Base-by-base conservation (phyloP, 768 basidiomycete species). In the Leccinum olivaceopallidum region DNA sequence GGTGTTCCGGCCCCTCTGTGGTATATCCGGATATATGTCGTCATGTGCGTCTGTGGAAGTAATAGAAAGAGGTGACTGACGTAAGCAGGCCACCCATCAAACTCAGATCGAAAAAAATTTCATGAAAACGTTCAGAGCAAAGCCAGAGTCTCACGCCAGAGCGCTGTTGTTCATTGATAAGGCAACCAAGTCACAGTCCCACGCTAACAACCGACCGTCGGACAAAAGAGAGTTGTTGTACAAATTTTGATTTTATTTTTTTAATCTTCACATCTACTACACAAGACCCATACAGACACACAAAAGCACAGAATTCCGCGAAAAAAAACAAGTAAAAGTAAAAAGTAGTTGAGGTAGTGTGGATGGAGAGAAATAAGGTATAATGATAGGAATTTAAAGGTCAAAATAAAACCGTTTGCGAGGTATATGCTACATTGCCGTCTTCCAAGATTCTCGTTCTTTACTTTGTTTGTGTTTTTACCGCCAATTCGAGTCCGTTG, bases 351-450 rank as follows among this genome's bases (percentile, higher is more conserved):
- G 5, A 13, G 12, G 12, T 13, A 20, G 14, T 22, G 18, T 30
- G 32, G 24, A 10, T 16, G 36, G 22, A 9, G 10, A 20, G 3
- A 28, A 30, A n/a, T 6, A 57, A 24, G 67, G 57, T 61, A 70
- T 71, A 71, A 71, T 56, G 70, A 70, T 71, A 71, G 48, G 56
- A 62, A 60, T 47, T 20, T 47, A 47, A 47, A 20, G 44, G 44
- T 12, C 44, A 47, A 54, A 69, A 63, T 44, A 61, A 61, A 54
- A 47, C 44, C 32, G 49, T 2, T 58, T 58, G 57, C 1, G 53
- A 57, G 36, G 42, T 62, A 66, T 47, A 47, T 72, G 70, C 56
- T 71, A 71, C 71, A 70, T 57, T 47, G 58, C 44, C 22, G 59
- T 55, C 50, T 63, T 60, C 65, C 44, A 47, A 54, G 56, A 57